phyloP scores from a whole-genome alignment of 169 alveolate species.

The Theileria orientalis region DNA sequence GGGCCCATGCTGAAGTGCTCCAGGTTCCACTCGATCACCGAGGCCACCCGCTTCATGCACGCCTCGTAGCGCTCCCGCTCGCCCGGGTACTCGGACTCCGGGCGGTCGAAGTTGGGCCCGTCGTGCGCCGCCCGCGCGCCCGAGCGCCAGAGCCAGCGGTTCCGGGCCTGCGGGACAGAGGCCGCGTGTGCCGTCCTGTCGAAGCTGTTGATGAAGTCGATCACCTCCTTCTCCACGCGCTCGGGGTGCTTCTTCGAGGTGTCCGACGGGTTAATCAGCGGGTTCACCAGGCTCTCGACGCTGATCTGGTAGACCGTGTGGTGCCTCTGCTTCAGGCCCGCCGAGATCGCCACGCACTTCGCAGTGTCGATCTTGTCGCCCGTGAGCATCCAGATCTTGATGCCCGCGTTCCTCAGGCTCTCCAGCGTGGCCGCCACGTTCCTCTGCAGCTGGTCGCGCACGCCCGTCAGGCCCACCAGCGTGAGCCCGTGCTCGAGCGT shows the following conservation, averaged over 20 bases:
- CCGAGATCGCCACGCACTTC: constrained; percentile 94
- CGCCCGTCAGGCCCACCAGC: constrained; percentile 93
- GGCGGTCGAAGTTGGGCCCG: no score
- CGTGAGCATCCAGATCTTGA: constrained; percentile 97
- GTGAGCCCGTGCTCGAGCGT: constrained; percentile 84
- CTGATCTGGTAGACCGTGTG: constrained; percentile 69
- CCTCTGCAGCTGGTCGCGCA: constrained; percentile 93
- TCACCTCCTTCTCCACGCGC: background rate
- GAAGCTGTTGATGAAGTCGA: background rate
- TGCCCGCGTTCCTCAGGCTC: constrained; percentile 93
- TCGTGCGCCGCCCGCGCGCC: no score
- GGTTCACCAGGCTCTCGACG: constrained; percentile 62
- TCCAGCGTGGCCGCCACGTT: constrained; percentile 92
- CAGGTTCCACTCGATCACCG: constrained; percentile 55
- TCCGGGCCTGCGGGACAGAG: no score
- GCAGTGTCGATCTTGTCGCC: constrained; percentile 99
- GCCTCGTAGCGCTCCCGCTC: background rate
- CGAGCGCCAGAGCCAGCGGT: no score
- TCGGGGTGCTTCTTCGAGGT: constrained; percentile 28
- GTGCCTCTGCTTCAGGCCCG: constrained; percentile 88
- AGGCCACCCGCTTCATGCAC: background rate
- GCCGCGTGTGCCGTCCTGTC: no score
- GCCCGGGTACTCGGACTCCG: no score
- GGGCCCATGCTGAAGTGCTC: constrained; percentile 68
- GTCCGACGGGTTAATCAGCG: no score